phyloP scores from a whole-genome alignment of 495 filamentous ascomycete species.

The Cairneyella variabilis region DNA sequence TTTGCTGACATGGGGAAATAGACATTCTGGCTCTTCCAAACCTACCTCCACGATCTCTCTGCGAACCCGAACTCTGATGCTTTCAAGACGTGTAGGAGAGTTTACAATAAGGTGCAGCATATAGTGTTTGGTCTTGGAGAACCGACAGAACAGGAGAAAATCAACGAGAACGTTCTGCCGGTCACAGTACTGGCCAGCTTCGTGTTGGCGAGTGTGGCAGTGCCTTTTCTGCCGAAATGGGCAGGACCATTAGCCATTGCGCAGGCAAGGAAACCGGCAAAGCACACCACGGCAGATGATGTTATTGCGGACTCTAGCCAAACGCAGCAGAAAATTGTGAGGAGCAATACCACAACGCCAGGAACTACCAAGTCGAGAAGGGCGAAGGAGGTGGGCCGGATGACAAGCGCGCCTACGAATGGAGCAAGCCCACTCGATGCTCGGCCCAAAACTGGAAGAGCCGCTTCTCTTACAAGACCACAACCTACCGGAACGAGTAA shows the following conservation, averaged over 20 bases:
- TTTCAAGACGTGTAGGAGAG: conserved; percentile 68
- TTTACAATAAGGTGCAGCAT: conserved; percentile 78
- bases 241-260: conserved; percentile 70
- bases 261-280: conserved; percentile 65
- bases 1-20: conserved; percentile 30
- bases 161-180: conserved; percentile 70
- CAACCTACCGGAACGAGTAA: conserved; percentile 22
- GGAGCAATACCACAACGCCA: conserved; percentile 58
- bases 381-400: conserved; percentile 31
- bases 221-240: conserved; percentile 50
- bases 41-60: conserved; percentile 71
- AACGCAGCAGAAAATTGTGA: conserved; percentile 39
- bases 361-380: conserved; percentile 24
- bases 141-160: conserved; percentile 56
- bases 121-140: conserved; percentile 70
- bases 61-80: conserved; percentile 61
- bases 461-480: conserved; percentile 19
- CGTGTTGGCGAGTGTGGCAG: conserved; percentile 58
- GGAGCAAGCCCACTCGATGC: neutral
- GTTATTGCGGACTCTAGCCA: conserved; percentile 48
- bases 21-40: conserved; percentile 84
- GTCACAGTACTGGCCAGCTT: conserved; percentile 69
- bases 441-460: conserved; percentile 15
- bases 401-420: conserved; percentile 21
- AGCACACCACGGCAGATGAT: conserved; percentile 48